phyloP scores from a whole-genome alignment of 73 alveolate species.

The Stentor coeruleus region DNA sequence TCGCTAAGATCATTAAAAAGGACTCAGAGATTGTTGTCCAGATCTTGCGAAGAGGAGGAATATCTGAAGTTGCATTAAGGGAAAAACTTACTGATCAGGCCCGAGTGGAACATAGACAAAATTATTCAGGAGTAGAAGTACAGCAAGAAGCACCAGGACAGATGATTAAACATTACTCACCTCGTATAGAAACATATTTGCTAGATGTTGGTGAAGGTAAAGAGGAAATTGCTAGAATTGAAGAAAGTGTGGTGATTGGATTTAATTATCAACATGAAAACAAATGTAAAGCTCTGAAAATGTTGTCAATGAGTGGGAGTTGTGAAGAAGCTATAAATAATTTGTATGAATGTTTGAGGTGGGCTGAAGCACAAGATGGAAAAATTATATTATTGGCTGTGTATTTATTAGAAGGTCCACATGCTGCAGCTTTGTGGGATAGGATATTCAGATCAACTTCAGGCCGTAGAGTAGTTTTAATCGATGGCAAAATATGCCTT shows the following conservation, averaged over 20 bases:
- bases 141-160: constrained; percentile 83
- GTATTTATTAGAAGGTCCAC: constrained; percentile 42
- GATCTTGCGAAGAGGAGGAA: constrained; percentile 70
- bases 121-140: constrained; percentile 36
- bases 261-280: neutral
- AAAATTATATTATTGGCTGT: constrained; percentile 51
- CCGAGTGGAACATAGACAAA: constrained; percentile 33
- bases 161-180: constrained; percentile 82
- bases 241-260: constrained; percentile 19
- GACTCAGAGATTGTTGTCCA: constrained; percentile 2
- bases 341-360: constrained; percentile 67
- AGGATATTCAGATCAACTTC: constrained; percentile 82
- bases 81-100: constrained; percentile 36
- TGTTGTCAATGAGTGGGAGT: constrained; percentile 54
- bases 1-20: constrained; percentile 53
- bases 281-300: constrained; percentile 44
- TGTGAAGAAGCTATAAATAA: constrained; percentile 58
- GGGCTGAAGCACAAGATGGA: constrained; percentile 62
- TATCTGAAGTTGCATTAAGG: constrained; percentile 45
- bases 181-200: constrained; percentile 67
- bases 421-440: constrained; percentile 67
- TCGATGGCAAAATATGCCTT: neutral
- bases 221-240: constrained; percentile 36
- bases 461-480: constrained; percentile 33
- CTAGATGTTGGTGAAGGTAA: constrained; percentile 11